phyloP scores from a whole-genome alignment of 768 basidiomycete genomes.

The Phanerochaete sordida region DNA sequence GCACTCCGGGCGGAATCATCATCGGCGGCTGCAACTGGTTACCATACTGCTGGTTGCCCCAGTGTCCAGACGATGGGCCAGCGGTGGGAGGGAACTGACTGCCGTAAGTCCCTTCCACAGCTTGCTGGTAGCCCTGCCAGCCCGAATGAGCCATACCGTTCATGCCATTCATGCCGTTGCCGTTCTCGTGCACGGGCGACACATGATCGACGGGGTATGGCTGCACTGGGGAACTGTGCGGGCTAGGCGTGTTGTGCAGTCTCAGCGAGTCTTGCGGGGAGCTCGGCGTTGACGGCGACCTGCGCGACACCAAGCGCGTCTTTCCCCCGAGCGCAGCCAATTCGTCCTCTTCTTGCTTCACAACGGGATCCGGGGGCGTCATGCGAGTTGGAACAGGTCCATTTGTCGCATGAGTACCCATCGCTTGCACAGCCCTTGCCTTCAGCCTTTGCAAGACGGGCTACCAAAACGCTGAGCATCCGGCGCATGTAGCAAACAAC shows the following conservation, averaged over 20 bases:
- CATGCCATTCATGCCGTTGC: not conserved
- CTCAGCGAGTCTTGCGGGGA: constrained; percentile 17
- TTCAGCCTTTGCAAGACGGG: constrained; percentile 59
- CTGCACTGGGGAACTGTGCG: constrained; percentile 7
- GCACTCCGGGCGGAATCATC: constrained; percentile 14
- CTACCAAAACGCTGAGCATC: constrained; percentile 28
- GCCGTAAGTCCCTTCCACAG: not conserved
- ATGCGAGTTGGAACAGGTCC: constrained; percentile 26
- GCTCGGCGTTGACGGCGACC: constrained; percentile 41
- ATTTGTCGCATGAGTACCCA: constrained; percentile 30
- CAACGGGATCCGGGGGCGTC: constrained; percentile 31
- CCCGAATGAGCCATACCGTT: not conserved
- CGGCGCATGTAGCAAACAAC: not conserved
- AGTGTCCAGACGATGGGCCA: not conserved
- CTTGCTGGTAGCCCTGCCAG: not conserved
- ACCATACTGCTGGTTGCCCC: constrained; percentile 5
- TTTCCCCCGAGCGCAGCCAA: constrained; percentile 59
- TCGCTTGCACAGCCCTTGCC: constrained; percentile 41
- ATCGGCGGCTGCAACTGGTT: constrained; percentile 16
- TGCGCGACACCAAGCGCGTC: constrained; percentile 56
- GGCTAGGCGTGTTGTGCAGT: constrained; percentile 10
- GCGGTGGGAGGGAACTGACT: not conserved
- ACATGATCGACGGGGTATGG: constrained; percentile 2
- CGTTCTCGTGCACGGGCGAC: constrained; percentile 1
- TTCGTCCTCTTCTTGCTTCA: constrained; percentile 62